Percentiles rank a stretch among this genome's conserved stretches.
Conservation (phyloP, 2,329 filamentous ascomycete genomes). For the Claviceps sp. region DNA sequence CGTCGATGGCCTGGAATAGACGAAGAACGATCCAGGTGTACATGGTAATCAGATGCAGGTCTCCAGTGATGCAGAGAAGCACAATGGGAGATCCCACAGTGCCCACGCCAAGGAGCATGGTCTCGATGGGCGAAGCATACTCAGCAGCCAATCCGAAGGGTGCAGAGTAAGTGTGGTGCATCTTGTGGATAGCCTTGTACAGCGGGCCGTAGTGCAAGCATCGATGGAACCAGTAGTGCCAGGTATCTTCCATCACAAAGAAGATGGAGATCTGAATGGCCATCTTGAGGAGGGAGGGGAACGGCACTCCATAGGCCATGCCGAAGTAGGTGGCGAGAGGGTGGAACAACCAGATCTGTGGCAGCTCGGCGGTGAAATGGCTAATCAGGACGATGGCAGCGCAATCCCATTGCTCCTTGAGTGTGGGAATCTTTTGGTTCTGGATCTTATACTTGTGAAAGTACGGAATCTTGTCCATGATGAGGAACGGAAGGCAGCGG, state of each 20-base stretch:
- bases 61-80: slow-evolving; percentile 68
- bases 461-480: slow-evolving; percentile 76
- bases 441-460: slow-evolving; percentile 96
- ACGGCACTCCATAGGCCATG: slow-evolving; percentile 76
- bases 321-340: slow-evolving; percentile 88
- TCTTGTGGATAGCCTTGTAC: slow-evolving; percentile 96
- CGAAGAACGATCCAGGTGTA: slow-evolving; percentile 90
- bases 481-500: slow-evolving; percentile 77
- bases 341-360: slow-evolving; percentile 99
- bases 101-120: slow-evolving; percentile 84
- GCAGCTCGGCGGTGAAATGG: slow-evolving; percentile 95
- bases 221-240: slow-evolving; percentile 97
- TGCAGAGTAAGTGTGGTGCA: slow-evolving; percentile 97
- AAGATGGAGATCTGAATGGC: slow-evolving; percentile 83
- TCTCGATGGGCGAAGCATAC: slow-evolving; percentile 94
- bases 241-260: slow-evolving; percentile 91
- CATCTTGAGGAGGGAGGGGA: slow-evolving; percentile 77
- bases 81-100: slow-evolving; percentile 71
- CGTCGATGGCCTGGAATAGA: slow-evolving; percentile 94
- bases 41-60: slow-evolving; percentile 95
- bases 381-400: slow-evolving; percentile 83
- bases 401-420: slow-evolving; percentile 88
- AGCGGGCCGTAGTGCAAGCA: slow-evolving; percentile 86
- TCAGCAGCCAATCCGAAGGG: slow-evolving; percentile 94
- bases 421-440: slow-evolving; percentile 76